Evolutionary conservation across 208 protist species (phyloP), one percentile per base, ranked within the genome.

Genomic region (Phytomonas serpens): DNA sequence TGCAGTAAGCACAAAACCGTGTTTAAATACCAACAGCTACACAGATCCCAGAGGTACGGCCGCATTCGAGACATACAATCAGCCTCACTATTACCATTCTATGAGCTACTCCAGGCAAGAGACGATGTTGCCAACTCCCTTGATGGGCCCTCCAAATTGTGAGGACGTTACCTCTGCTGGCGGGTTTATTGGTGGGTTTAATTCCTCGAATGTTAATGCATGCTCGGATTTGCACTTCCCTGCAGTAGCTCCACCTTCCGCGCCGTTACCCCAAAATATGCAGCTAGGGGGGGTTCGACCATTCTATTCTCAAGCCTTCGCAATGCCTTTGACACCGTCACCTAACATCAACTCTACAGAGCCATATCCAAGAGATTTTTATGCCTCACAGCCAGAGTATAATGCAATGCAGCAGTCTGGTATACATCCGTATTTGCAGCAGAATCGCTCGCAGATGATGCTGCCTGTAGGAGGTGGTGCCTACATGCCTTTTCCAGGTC

Each of bases 11-110:
- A 30, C 61, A 29, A 65, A 64, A 61, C 52, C 72, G 30, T 32
- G 66, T 62, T 72, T 57, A 27, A 57, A 27, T 57, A 57, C 47
- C 47, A 57, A 57, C 19, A 27, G 47, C 47, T 57, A 27, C 47
- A 19, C 47, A 6, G 47, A 57, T 57, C 47, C 47, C 47, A 57
- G 47, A 27, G 7, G 47, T 6, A 57, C 23, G 47, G 19, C 19
- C 16, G 5, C 47, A 57, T 6, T 23, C 19, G 47, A 57, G 47
- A 57, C 47, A 19, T 57, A 57, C 47, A 27, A 27, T 57, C 10
- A 57, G 23, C 47, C 47, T 57, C 47, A 9, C 47, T 57, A 57
- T 27, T 57, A 27, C 47, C 47, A 57, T 57, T 57, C 23, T 57
- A 3, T 23, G 11, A 57, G 27, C 27, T 57, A 57, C 47, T 23